Evolutionary conservation across 2,329 filamentous ascomycete species (phyloP).

Genomic region (Calonectria crousiana): DNA sequence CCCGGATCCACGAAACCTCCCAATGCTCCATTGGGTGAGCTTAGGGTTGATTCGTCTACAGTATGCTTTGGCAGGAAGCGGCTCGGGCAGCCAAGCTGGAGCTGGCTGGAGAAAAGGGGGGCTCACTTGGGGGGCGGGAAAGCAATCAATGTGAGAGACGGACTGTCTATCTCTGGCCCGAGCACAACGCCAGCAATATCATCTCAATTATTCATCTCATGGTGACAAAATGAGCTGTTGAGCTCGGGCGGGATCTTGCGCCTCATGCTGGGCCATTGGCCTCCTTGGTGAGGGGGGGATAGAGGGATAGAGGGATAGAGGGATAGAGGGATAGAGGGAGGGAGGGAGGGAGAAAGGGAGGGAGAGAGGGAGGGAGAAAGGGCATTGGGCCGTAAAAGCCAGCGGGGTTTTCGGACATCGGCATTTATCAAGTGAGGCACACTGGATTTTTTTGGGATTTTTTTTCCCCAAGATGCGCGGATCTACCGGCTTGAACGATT

Average conservation of each 20-base stretch:
- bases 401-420: not conserved
- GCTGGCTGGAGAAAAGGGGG: not conserved
- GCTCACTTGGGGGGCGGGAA: not conserved
- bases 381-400: not conserved
- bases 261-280: not conserved
- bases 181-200: not conserved
- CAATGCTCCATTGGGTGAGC: not conserved
- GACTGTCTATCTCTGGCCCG: not conserved
- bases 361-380: not conserved
- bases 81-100: conserved; percentile 2
- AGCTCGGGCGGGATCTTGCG: conserved; percentile 10
- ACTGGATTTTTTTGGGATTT: not conserved
- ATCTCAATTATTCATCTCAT: conserved; percentile 8
- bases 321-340: too few species aligned
- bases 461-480: not conserved
- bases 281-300: not conserved
- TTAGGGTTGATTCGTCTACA: conserved; percentile 9
- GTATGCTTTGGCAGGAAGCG: conserved; percentile 7
- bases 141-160: conserved; percentile 9
- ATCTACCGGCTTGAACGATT: not conserved
- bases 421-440: not conserved
- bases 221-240: not conserved
- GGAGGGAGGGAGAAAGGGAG: too few species aligned
- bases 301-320: too few species aligned
- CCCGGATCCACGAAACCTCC: not conserved